These are phyloP conservation scores for Jaltomata sinuosa DNA, from an alignment of 257 asterid species.

Conservation along the genomic window DNA sequence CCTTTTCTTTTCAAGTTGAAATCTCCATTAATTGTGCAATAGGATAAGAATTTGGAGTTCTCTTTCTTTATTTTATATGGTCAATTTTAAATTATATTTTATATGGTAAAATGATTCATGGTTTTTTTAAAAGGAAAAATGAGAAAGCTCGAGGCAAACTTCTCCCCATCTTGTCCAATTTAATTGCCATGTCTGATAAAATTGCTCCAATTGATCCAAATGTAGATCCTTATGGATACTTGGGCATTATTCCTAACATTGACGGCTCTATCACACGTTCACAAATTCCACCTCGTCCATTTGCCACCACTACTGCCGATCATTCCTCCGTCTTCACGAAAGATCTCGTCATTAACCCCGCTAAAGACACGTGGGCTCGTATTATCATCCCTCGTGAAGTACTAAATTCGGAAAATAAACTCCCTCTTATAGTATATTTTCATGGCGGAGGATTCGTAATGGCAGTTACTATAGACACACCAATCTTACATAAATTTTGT, in stretches of 20 bases:
- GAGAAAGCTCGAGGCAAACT: not conserved
- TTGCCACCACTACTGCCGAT: conserved; percentile 11
- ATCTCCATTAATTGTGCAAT: not conserved
- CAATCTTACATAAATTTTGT: conserved; percentile 10
- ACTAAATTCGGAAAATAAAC: conserved; percentile 1
- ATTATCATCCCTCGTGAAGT: conserved; percentile 18
- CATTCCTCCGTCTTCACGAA: conserved; percentile 18
- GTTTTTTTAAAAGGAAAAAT: no score
- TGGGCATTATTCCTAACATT: conserved; percentile 19
- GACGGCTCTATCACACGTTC: conserved; percentile 34
- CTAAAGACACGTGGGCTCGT: conserved; percentile 22
- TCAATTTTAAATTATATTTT: not conserved
- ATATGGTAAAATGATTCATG: not conserved
- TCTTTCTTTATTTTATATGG: not conserved
- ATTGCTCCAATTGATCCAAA: conserved; percentile 13
- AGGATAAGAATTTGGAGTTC: not conserved
- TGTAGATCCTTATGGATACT: conserved; percentile 16
- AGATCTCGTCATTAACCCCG: conserved; percentile 24
- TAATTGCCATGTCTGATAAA: not conserved
- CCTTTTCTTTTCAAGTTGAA: not conserved
- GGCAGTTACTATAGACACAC: not conserved
- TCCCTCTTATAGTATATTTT: conserved; percentile 30
- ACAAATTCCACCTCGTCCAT: not conserved
- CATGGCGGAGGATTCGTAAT: conserved; percentile 53
- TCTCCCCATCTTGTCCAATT: not conserved